phyloP scores from a whole-genome alignment of 495 filamentous ascomycete genomes.

The Penicillium pulvis region DNA sequence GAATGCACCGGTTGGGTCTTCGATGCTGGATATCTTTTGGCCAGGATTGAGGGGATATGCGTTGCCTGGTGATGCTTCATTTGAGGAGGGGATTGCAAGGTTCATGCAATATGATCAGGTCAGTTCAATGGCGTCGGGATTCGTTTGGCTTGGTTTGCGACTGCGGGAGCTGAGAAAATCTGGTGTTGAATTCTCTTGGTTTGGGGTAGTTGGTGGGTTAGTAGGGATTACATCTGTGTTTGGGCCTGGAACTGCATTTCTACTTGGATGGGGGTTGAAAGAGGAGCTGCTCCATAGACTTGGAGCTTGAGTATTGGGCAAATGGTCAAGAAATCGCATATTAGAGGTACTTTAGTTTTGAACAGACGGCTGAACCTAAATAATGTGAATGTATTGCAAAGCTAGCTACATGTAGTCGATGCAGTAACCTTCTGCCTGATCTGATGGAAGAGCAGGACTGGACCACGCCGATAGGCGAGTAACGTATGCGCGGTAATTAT shows the following conservation, averaged over 20 bases:
- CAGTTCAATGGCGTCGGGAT: slow-evolving; percentile 12
- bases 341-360: too few species aligned
- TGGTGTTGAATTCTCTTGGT: slow-evolving; percentile 14
- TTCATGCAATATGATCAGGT: slow-evolving; percentile 25
- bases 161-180: slow-evolving; percentile 19
- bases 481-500: slow-evolving; percentile 4
- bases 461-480: not conserved
- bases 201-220: slow-evolving; percentile 8
- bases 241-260: slow-evolving; percentile 26
- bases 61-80: slow-evolving; percentile 11
- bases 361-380: not conserved
- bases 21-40: not conserved
- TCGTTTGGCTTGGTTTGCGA: slow-evolving; percentile 7
- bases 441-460: not conserved
- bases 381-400: not conserved
- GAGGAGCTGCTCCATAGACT: slow-evolving; percentile 18
- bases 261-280: slow-evolving; percentile 25
- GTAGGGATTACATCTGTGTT: slow-evolving; percentile 1
- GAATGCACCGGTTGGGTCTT: not conserved
- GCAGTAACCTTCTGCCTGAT: not conserved
- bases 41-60: not conserved
- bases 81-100: slow-evolving; percentile 11
- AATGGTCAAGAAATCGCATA: not conserved
- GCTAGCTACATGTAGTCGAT: not conserved
- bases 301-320: not conserved